Conservation (phyloP, 2,329 filamentous ascomycete genomes). For the Cordyceps militaris region DNA sequence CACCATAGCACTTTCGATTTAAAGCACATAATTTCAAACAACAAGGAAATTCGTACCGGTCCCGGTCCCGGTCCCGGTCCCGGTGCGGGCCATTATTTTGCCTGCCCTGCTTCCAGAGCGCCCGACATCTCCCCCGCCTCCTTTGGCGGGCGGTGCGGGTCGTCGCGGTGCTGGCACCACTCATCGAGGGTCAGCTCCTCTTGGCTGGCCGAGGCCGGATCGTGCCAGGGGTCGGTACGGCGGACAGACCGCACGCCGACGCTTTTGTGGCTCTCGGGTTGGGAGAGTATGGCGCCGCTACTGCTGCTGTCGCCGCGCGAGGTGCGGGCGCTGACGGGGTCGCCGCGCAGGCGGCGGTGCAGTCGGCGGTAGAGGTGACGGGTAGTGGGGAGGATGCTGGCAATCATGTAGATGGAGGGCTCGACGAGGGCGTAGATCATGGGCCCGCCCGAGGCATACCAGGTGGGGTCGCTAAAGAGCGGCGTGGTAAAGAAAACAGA, state of each 20-base stretch:
- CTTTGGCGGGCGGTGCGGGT: not conserved
- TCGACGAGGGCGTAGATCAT: conserved; percentile 16
- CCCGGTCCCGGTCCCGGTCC: not conserved
- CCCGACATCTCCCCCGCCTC: not conserved
- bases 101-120: not conserved
- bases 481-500: conserved; percentile 14
- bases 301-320: not conserved
- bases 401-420: conserved; percentile 15
- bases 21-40: not conserved
- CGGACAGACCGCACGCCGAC: not conserved
- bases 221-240: not conserved
- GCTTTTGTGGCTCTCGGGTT: not conserved
- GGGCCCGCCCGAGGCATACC: conserved; percentile 14
- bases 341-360: not conserved
- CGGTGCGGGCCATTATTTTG: not conserved
- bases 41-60: not conserved
- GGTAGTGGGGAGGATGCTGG: conserved; percentile 13
- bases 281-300: not conserved
- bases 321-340: not conserved
- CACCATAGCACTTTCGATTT: not conserved
- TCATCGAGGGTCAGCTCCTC: conserved; percentile 12
- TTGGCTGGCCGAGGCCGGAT: conserved; percentile 2
- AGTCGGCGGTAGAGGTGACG: conserved; percentile 11
- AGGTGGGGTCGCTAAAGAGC: conserved; percentile 13
- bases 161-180: conserved; percentile 2